Conservation (phyloP, 208 protist species). For the Strigomonas culicis region DNA sequence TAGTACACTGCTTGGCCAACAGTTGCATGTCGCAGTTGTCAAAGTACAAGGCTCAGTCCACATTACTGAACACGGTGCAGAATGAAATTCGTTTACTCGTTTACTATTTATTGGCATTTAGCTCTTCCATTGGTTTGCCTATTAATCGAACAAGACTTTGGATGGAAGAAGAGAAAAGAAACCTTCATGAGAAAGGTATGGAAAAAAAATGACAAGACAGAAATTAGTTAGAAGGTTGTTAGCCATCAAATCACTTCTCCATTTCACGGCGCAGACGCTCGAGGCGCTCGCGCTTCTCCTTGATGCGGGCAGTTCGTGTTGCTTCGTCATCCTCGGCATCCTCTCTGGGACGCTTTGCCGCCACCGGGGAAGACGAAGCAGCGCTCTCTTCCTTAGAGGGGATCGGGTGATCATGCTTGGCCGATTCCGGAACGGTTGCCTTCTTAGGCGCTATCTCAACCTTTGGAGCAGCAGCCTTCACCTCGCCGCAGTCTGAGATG, state of each 20-base stretch:
- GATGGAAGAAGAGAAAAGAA: background rate
- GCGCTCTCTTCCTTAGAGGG: background rate
- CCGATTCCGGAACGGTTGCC: background rate
- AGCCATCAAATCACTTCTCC: no score
- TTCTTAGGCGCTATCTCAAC: conserved; percentile 8
- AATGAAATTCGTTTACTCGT: conserved; percentile 6
- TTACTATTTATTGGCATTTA: background rate
- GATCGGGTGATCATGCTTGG: background rate
- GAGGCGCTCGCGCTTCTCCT: conserved; percentile 62
- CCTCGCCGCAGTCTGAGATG: conserved; percentile 80
- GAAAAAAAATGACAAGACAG: background rate
- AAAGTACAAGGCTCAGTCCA: no score
- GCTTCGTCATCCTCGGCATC: conserved; percentile 30
- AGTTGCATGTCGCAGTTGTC: no score
- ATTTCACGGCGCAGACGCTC: conserved; percentile 40
- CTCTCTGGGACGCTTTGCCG: conserved; percentile 24
- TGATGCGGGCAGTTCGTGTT: conserved; percentile 46
- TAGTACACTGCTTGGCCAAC: no score
- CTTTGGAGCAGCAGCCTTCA: conserved; percentile 24
- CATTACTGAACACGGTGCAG: no score
- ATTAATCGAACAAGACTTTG: background rate
- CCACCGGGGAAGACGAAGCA: background rate
- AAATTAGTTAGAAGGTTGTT: no score
- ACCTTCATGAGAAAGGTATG: no score
- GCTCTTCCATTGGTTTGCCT: background rate